Conservation (phyloP, 345 rosid species). For the Viola odorata region DNA sequence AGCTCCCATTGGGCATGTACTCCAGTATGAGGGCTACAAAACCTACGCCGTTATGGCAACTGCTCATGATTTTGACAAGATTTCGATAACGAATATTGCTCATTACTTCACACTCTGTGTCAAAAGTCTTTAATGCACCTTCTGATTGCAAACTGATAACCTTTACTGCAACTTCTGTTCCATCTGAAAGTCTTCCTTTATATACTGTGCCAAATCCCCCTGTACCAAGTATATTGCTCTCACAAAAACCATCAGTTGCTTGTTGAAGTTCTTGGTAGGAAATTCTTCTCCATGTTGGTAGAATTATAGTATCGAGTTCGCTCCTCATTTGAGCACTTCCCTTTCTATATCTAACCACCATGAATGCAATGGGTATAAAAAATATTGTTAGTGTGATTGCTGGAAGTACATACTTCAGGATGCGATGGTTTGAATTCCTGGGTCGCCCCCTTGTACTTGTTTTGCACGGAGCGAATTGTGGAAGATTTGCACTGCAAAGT, state of each 20-base stretch:
- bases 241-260: constrained; percentile 11
- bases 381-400: background rate
- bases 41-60: background rate
- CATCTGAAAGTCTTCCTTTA: constrained; percentile 2
- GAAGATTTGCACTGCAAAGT: background rate
- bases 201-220: constrained; percentile 3
- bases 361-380: background rate
- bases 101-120: constrained; percentile 3
- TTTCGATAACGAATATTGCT: background rate
- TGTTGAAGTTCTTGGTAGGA: constrained; percentile 6
- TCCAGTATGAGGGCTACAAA: constrained; percentile 8
- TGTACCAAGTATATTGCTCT: constrained; percentile 7
- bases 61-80: constrained; percentile 5
- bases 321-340: background rate
- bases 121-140: constrained; percentile 7
- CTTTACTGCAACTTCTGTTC: constrained; percentile 8
- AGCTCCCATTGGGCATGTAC: constrained; percentile 14
- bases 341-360: background rate
- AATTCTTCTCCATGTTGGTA: constrained; percentile 9
- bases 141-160: constrained; percentile 2
- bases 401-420: constrained; percentile 4
- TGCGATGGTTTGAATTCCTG: background rate
- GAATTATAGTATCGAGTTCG: background rate
- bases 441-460: background rate
- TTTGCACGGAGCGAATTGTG: constrained; percentile 14